phyloP scores from a whole-genome alignment of 2,329 filamentous ascomycete species.

The Immersiporthe knoxdaviesiana region DNA sequence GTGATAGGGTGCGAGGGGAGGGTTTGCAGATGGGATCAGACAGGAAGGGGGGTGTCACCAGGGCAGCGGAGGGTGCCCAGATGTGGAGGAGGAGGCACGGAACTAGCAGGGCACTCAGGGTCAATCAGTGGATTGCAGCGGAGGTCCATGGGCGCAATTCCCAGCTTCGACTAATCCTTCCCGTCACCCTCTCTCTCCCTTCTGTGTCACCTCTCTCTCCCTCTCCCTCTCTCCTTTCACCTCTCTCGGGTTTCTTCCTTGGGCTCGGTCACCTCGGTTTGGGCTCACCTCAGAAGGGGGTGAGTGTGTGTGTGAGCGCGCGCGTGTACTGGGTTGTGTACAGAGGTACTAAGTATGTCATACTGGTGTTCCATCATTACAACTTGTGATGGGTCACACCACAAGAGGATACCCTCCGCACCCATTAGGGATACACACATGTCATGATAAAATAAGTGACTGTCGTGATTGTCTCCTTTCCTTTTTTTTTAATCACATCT shows the following conservation, averaged over 20 bases:
- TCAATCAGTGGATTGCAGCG: conserved; percentile 10
- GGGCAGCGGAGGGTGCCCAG: conserved; percentile 7
- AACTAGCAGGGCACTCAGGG: background rate
- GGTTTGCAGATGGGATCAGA: background rate
- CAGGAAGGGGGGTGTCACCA: conserved; percentile 4
- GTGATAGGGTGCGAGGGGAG: background rate
- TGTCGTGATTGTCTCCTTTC: background rate
- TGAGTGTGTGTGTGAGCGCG: background rate
- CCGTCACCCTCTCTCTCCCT: background rate
- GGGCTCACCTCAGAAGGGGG: background rate
- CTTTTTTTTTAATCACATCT: background rate
- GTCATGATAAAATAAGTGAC: background rate
- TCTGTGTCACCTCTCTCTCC: background rate
- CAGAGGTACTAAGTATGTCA: too few species aligned
- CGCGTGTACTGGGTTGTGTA: too few species aligned
- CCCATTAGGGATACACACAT: background rate
- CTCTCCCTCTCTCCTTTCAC: background rate
- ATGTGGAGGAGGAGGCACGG: conserved; percentile 10
- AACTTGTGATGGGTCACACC: background rate
- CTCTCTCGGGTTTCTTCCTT: background rate
- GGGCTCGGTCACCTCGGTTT: background rate
- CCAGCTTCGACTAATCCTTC: conserved; percentile 11
- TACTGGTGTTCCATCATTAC: background rate
- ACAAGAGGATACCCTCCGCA: background rate
- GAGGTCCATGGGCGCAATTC: conserved; percentile 14